Percentiles rank a stretch among this genome's conserved stretches.
Evolutionary conservation across 2,329 filamentous ascomycete species (phyloP).

Genomic region (Cercospora beticola): DNA sequence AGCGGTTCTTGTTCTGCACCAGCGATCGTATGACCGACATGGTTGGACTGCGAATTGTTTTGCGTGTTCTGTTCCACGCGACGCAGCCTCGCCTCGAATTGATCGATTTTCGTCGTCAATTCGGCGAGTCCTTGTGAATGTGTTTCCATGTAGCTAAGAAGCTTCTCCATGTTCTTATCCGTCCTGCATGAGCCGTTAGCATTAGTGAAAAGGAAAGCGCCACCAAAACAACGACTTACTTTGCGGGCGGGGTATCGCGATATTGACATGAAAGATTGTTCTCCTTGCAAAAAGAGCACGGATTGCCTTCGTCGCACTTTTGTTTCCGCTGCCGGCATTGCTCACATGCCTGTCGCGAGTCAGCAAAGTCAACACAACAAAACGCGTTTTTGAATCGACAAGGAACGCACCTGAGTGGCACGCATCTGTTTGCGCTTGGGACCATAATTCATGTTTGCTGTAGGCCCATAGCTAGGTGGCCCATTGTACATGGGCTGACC

Average conservation of each 20-base stretch:
- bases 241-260: constrained; percentile 85
- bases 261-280: constrained; percentile 83
- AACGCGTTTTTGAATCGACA: not conserved
- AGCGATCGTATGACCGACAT: constrained; percentile 3
- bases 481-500: constrained; percentile 30
- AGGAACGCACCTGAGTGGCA: constrained; percentile 36
- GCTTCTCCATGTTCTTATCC: constrained; percentile 51
- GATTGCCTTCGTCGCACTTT: constrained; percentile 85
- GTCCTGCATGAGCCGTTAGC: constrained; percentile 40
- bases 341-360: constrained; percentile 71
- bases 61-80: constrained; percentile 29
- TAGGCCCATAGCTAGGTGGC: constrained; percentile 30
- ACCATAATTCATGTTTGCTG: constrained; percentile 28
- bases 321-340: constrained; percentile 84
- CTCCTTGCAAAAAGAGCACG: constrained; percentile 82
- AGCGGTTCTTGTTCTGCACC: constrained; percentile 16
- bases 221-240: constrained; percentile 56
- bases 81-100: constrained; percentile 30
- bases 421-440: constrained; percentile 40
- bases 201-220: not conserved
- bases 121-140: constrained; percentile 35
- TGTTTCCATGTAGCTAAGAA: constrained; percentile 47
- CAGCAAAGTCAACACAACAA: constrained; percentile 16
- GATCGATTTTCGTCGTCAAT: constrained; percentile 30
- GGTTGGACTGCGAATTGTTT: constrained; percentile 12